Evolutionary conservation across 129 eudicot species (phyloP), one percentile per base, ranked within the genome.

Genomic region (Saussurea involucrata): DNA sequence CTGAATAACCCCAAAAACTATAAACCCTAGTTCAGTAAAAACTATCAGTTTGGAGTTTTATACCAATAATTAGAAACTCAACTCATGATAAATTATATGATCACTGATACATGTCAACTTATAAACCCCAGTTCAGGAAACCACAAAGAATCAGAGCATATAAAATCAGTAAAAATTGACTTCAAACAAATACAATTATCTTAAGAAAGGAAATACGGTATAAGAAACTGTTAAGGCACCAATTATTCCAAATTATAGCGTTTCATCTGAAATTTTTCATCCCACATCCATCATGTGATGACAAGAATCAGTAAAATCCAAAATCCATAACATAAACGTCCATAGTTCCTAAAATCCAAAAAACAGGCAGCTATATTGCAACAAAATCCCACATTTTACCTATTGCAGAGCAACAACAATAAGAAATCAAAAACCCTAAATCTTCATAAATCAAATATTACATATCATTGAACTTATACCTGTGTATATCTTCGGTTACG

Each of bases 401-500:
- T 4, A 53, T 17, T 17, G 58, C 58, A 33, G 24, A 73, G 28
- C 29, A 28, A 21, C 0, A 73, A 27, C 31, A 57, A 73, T 22
- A 73, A 6, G 3, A 27, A 42, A 25, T 17, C 4, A 60, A 31
- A 20, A 25, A 63, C 74, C 77, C 81, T 63, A 44, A 69, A 70
- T 29, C 24, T 8, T 15, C 13, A 24, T 6, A 53, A 17, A 53
- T 17, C 8, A 15, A 49, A 49, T 49, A 49, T 1, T 4, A 2
- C 2, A 8, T 71, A 66, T 11, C 1, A 29, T 55, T 10, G 22
- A 34, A 24, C 20, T 0, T 0, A 60, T 81, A 95, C 98, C 99
- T 95, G 97, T 77, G 88, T 95, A 63, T 95, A 95, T 79, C 84
- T 86, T 83, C 84, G 80, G 77, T 83, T 86, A 37, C 99, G 79